These are phyloP conservation scores for Hymenoscyphus fraxineus DNA, from an alignment of 2,329 filamentous ascomycete species.

Conservation along the genomic window DNA sequence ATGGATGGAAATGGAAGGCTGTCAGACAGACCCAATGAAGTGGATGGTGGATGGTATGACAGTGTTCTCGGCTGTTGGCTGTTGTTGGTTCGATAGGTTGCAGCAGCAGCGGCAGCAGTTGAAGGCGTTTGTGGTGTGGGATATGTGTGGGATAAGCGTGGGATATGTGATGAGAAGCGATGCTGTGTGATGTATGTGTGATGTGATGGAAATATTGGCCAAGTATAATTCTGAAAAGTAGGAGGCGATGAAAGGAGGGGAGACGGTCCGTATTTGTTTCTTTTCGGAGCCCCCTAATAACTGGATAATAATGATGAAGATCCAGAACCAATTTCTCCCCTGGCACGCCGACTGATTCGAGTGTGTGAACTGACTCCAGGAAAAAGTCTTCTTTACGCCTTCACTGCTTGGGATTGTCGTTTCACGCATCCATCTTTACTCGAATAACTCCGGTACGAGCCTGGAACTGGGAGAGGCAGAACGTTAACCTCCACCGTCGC, in stretches of 20 bases:
- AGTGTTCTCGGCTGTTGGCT: not conserved
- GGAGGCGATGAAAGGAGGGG: not conserved
- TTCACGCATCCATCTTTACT: too few relatives aligned
- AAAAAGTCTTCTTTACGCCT: not conserved
- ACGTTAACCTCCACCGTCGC: too few relatives aligned
- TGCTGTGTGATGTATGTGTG: not conserved
- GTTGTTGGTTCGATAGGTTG: not conserved
- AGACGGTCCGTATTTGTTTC: slow-evolving; percentile 1
- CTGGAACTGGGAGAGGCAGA: too few relatives aligned
- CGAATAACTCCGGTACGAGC: too few relatives aligned
- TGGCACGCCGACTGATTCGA: not conserved
- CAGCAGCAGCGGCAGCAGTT: not conserved
- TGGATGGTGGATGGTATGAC: not conserved
- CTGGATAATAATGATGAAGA: not conserved
- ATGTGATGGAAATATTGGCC: not conserved
- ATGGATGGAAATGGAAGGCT: too few relatives aligned
- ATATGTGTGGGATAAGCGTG: not conserved
- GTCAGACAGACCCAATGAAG: not conserved
- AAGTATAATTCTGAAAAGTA: not conserved
- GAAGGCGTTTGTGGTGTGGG: not conserved
- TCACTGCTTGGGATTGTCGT: not conserved
- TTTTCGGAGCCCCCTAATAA: not conserved
- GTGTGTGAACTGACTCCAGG: not conserved
- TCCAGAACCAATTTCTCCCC: not conserved
- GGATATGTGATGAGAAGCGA: not conserved